These are phyloP conservation scores for Coemansia sp. DNA, from an alignment of 192 early-diverging fungal genomes.

Conservation along the genomic window DNA sequence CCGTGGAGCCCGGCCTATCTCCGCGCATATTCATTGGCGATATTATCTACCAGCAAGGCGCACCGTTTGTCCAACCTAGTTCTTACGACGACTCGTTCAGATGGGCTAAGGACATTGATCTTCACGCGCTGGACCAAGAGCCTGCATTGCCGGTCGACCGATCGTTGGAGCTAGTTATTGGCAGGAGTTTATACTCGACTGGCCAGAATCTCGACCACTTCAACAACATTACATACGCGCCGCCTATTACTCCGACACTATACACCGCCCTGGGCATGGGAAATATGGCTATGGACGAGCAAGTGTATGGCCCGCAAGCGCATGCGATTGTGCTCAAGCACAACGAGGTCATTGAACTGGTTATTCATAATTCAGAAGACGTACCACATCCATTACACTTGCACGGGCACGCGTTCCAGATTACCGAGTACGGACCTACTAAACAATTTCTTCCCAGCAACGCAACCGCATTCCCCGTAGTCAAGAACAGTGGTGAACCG, in stretches of 20 bases:
- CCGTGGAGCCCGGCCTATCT: constrained; percentile 32
- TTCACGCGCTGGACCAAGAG: constrained; percentile 48
- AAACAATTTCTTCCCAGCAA: constrained; percentile 40
- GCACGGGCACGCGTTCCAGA: constrained; percentile 84
- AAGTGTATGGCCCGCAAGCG: constrained; percentile 66
- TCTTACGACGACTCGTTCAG: not conserved
- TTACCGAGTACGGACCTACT: constrained; percentile 57
- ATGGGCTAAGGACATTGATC: constrained; percentile 50
- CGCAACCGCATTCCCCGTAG: constrained; percentile 17
- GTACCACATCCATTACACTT: constrained; percentile 76
- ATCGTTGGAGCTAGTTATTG: constrained; percentile 50
- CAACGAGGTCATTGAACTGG: constrained; percentile 65
- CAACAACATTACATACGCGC: constrained; percentile 68
- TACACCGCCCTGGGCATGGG: constrained; percentile 68
- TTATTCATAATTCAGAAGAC: constrained; percentile 68
- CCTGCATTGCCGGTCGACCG: constrained; percentile 57
- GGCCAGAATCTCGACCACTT: constrained; percentile 72
- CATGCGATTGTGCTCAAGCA: constrained; percentile 64
- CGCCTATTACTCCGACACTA: constrained; percentile 65
- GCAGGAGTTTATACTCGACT: constrained; percentile 60
- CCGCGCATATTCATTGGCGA: constrained; percentile 56
- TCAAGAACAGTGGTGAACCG: constrained; percentile 9
- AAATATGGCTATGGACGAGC: constrained; percentile 46
- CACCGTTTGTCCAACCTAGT: constrained; percentile 41
- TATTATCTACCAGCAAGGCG: constrained; percentile 62